Evolutionary conservation across 2,329 filamentous ascomycete species (phyloP).

Genomic region (Sarocladiaceae sp.): DNA sequence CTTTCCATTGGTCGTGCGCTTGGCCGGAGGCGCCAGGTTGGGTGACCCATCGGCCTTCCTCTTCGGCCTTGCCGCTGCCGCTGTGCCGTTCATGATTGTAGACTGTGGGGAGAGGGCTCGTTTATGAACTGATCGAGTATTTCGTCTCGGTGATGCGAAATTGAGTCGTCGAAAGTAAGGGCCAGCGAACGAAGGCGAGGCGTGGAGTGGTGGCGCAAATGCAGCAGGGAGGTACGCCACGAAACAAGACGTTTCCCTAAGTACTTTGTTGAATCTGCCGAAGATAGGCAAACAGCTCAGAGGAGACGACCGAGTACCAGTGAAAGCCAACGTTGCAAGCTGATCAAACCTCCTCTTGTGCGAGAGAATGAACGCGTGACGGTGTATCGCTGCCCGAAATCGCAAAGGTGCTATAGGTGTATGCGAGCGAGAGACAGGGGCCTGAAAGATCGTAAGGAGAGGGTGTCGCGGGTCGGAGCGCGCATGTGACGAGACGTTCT

Average conservation of each 20-base stretch:
- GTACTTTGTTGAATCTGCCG: too few species aligned
- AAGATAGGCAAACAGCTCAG: too few species aligned
- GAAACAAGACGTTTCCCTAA: too few species aligned
- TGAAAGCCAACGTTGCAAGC: too few species aligned
- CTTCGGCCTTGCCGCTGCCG: constrained; percentile 38
- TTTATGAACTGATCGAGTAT: constrained; percentile 1
- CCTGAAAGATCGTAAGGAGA: too few species aligned
- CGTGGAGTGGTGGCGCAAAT: not conserved
- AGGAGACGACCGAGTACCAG: too few species aligned
- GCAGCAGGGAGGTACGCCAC: too few species aligned
- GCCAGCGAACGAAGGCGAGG: too few species aligned
- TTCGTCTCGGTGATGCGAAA: not conserved
- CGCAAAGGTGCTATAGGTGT: not conserved
- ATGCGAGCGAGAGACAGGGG: not conserved
- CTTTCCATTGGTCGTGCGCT: constrained; percentile 39
- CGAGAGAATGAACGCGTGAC: too few species aligned
- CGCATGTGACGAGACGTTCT: constrained; percentile 4
- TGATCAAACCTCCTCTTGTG: too few species aligned
- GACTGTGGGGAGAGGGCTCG: not conserved
- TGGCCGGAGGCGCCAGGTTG: constrained; percentile 27
- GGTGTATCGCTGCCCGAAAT: too few species aligned
- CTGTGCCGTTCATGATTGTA: constrained; percentile 37
- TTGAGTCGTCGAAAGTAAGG: not conserved
- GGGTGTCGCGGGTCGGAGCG: not conserved
- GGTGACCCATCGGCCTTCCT: constrained; percentile 43